These are phyloP conservation scores for Mesembryanthemum crystallinum DNA, from an alignment of 148 eudicot species.

Conservation along the genomic window DNA sequence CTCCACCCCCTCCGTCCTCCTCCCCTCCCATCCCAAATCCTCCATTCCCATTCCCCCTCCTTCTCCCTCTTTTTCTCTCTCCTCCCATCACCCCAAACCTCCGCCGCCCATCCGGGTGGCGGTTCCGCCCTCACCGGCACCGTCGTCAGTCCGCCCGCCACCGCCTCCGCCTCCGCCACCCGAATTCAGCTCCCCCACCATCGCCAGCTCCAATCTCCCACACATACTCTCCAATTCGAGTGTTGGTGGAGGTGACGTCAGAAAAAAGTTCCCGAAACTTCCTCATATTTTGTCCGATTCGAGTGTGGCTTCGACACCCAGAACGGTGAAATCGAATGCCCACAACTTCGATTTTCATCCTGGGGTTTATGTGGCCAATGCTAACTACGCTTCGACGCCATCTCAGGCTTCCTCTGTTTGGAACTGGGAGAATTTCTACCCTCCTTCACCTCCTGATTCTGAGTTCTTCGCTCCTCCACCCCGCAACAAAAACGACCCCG, in stretches of 20 bases:
- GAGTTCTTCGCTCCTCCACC: constrained; percentile 49
- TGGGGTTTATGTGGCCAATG: constrained; percentile 44
- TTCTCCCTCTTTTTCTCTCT: constrained; percentile 17
- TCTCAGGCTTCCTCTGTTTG: constrained; percentile 85
- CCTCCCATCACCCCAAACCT: constrained; percentile 20
- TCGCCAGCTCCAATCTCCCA: constrained; percentile 41
- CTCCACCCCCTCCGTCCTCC: constrained; percentile 68
- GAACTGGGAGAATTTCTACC: constrained; percentile 96
- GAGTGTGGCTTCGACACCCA: constrained; percentile 43
- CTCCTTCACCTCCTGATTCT: constrained; percentile 85
- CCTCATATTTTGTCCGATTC: constrained; percentile 71
- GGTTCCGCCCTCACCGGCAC: constrained; percentile 24
- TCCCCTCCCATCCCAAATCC: constrained; percentile 27
- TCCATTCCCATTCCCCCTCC: background rate
- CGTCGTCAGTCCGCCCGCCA: constrained; percentile 21
- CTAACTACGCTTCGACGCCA: constrained; percentile 43
- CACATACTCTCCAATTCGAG: constrained; percentile 40
- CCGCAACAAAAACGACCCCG: constrained; percentile 9
- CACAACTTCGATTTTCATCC: constrained; percentile 25
- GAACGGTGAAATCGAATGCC: constrained; percentile 9
- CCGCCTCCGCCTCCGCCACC: constrained; percentile 35
- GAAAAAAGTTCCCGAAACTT: constrained; percentile 34
- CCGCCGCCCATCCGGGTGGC: constrained; percentile 22
- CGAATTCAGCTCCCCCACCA: constrained; percentile 19
- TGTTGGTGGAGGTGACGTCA: constrained; percentile 9